Conservation (phyloP, 78 protist species). For the Fonticula alba region DNA sequence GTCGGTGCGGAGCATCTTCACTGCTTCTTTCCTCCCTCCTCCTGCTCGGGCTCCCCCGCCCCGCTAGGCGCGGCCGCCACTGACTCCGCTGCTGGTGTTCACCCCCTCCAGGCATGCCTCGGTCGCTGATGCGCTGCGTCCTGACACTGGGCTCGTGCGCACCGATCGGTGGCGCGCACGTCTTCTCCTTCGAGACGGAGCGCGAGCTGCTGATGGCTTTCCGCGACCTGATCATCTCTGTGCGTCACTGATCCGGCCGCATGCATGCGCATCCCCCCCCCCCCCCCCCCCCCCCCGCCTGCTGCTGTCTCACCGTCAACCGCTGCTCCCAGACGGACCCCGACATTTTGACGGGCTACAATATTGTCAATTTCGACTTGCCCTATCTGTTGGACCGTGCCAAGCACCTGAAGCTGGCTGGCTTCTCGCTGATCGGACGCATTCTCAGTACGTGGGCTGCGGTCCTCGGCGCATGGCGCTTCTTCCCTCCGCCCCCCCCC, state of each 20-base stretch:
- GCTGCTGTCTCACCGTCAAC: neutral
- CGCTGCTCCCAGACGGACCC: conserved; percentile 56
- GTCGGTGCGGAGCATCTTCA: too few species aligned
- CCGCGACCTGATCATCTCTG: conserved; percentile 35
- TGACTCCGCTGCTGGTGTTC: neutral
- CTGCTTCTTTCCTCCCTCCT: too few species aligned
- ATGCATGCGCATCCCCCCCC: too few species aligned
- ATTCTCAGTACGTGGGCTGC: too few species aligned
- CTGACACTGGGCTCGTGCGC: conserved; percentile 71
- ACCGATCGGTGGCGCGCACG: conserved; percentile 77
- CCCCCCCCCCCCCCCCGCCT: too few species aligned
- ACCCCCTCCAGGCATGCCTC: conserved; percentile 12
- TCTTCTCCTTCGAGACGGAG: conserved; percentile 51
- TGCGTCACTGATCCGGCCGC: neutral
- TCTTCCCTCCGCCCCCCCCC: too few species aligned
- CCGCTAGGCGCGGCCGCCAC: conserved; percentile 10
- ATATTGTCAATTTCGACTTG: conserved; percentile 90
- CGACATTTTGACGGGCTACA: conserved; percentile 96
- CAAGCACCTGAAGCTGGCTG: conserved; percentile 22
- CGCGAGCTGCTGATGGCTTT: conserved; percentile 48
- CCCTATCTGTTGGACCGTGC: conserved; percentile 90
- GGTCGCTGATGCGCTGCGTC: conserved; percentile 40
- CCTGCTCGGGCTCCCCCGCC: too few species aligned
- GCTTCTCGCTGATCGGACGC: too few species aligned
- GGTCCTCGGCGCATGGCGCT: too few species aligned